Evolutionary conservation across 2,329 filamentous ascomycete genomes (phyloP).

Genomic region (Arthrinium puccinioides): DNA sequence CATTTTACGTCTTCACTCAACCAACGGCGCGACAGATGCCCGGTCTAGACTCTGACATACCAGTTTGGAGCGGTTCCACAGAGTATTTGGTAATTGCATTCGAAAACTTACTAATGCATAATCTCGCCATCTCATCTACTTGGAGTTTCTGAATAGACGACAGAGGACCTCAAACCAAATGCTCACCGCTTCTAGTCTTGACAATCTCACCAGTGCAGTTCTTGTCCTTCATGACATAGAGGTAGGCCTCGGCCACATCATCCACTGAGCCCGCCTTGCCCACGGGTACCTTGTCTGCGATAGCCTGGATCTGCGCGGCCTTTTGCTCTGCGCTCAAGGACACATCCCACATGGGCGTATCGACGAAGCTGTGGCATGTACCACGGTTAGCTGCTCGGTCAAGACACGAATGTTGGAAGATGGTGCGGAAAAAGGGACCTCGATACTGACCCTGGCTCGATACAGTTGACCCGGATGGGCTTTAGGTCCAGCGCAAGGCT

Average conservation of each 20-base stretch:
- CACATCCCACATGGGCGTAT: slow-evolving; percentile 17
- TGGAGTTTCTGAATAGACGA: no score
- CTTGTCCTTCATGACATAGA: slow-evolving; percentile 19
- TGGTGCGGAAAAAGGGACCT: no score
- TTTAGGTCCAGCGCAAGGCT: slow-evolving; percentile 21
- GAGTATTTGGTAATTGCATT: no score
- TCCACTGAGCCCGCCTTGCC: slow-evolving; percentile 11
- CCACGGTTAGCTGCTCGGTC: no score
- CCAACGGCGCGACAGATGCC: no score
- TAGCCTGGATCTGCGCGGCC: slow-evolving; percentile 6
- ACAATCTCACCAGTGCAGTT: slow-evolving; percentile 21
- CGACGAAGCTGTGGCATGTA: slow-evolving; percentile 18
- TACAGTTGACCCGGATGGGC: slow-evolving; percentile 20
- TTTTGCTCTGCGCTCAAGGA: slow-evolving; percentile 6
- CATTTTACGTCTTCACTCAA: no score
- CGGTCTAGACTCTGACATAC: no score
- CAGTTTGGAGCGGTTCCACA: no score
- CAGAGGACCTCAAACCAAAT: slow-evolving; percentile 12
- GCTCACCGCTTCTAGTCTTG: slow-evolving; percentile 17
- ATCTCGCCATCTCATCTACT: no score
- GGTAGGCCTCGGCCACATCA: slow-evolving; percentile 21
- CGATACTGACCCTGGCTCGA: no score
- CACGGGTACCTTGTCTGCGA: slow-evolving; percentile 12
- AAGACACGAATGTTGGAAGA: no score
- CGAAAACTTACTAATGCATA: no score